Conservation (phyloP, 2,329 filamentous ascomycete genomes). For the Xylaria sp. region DNA sequence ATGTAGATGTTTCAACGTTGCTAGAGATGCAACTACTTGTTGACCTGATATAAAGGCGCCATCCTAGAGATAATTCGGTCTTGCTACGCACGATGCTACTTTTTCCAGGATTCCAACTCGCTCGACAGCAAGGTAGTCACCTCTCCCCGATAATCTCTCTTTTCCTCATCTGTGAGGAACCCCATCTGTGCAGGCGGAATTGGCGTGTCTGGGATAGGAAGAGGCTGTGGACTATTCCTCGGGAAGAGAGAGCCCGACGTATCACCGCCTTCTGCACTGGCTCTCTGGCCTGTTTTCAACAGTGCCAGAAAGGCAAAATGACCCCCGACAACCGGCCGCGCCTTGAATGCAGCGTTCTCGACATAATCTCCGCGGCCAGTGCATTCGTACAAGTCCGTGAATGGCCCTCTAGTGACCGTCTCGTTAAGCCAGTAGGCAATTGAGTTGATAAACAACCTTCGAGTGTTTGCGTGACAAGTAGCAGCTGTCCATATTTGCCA, state of each 20-base stretch:
- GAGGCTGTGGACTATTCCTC: slow-evolving; percentile 38
- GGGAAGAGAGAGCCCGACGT: slow-evolving; percentile 42
- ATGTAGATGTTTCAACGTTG: not conserved
- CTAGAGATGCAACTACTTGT: not conserved
- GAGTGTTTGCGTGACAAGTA: slow-evolving; percentile 65
- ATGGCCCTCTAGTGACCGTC: slow-evolving; percentile 69
- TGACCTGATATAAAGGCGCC: not conserved
- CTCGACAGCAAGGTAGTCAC: slow-evolving; percentile 3
- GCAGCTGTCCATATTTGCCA: slow-evolving; percentile 80
- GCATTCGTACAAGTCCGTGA: slow-evolving; percentile 75
- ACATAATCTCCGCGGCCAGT: slow-evolving; percentile 64
- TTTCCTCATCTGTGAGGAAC: slow-evolving; percentile 8
- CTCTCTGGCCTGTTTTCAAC: slow-evolving; percentile 41
- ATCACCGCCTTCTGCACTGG: slow-evolving; percentile 35
- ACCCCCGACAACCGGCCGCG: slow-evolving; percentile 76
- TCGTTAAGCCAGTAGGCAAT: slow-evolving; percentile 76
- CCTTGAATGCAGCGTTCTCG: slow-evolving; percentile 68
- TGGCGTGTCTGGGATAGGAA: slow-evolving; percentile 30
- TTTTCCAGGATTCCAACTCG: not conserved
- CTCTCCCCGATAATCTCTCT: not conserved
- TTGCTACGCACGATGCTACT: not conserved
- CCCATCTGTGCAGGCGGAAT: slow-evolving; percentile 13
- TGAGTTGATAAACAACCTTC: slow-evolving; percentile 69
- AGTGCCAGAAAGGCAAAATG: slow-evolving; percentile 76
- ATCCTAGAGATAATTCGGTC: not conserved